Evolutionary conservation across 2,329 filamentous ascomycete species (phyloP), one percentile per base, ranked within the genome.

Genomic region (Penicillium thymicola): DNA sequence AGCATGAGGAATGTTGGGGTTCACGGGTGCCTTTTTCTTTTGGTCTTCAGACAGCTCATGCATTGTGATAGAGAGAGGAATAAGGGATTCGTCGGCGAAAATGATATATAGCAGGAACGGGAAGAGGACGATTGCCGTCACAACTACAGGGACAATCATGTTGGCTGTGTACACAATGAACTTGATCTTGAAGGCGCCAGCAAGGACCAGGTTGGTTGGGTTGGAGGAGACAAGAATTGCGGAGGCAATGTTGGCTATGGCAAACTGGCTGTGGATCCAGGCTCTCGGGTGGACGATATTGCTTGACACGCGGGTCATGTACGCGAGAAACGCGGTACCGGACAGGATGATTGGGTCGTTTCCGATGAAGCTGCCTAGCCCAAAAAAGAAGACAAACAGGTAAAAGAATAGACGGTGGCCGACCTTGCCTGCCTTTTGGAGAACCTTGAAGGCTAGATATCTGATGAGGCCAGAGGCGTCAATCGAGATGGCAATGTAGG

Each of bases 181-280:
- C 49, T 82, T 87, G 75, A 90, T 86, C 4, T 82, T 66, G 66
- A 90, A 90, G 2, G 88, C 88, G 4, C 88, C 87, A 0, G 88
- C 87, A 0, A 90, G 79, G 0, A 90, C 88, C 8, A 90, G 80
- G 54, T 91, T 91, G 2, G 89, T 90, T 0, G 89, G 89, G 58
- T 91, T 91, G 0, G 88, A 90, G 0, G 88, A 90, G 10, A 92
- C 89, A 13, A 92, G 77, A 25, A 90, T 89, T 0, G 89, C 87
- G 0, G 88, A 90, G 2, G 85, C 85, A 46, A 90, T 88, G 59
- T 90, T 90, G 50, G 87, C 87, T 1, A 89, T 72, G 16, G 88
- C 82, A 55, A 90, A 90, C 57, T 91, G 88, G 2, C 82, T 83
- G 63, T 85, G 82, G 23, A 90, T 89, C 88, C 88, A 90, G 0